These are phyloP conservation scores for Coniferiporia weirii DNA, from an alignment of 1,284 basidiomycete genomes.

Conservation along the genomic window DNA sequence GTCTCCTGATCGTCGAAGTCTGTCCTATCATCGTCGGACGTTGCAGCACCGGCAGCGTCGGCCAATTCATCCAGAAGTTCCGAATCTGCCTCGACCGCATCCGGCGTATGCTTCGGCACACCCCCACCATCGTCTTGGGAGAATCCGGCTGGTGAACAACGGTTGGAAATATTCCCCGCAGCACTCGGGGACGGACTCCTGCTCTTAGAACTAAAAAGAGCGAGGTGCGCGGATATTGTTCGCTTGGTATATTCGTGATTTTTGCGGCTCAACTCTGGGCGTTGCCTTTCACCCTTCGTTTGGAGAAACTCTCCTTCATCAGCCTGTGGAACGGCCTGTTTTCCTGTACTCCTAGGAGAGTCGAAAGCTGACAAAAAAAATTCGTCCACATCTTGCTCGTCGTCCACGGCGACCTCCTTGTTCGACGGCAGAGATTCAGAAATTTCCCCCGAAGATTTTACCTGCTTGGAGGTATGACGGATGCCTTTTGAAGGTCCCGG, in stretches of 20 bases:
- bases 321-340: background rate
- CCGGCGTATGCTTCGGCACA: background rate
- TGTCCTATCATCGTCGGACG: constrained; percentile 15
- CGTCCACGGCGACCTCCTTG: constrained; percentile 27
- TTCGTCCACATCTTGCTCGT: constrained; percentile 40
- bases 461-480: constrained; percentile 1
- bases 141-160: background rate
- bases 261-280: background rate
- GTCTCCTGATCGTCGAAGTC: constrained; percentile 13
- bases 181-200: background rate
- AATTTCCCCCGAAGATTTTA: constrained; percentile 7
- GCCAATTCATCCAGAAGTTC: constrained; percentile 28
- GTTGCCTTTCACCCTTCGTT: background rate
- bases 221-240: background rate
- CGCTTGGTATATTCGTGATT: background rate
- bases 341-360: constrained; percentile 7
- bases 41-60: constrained; percentile 18
- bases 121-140: background rate
- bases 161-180: background rate
- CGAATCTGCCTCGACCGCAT: constrained; percentile 20
- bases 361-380: constrained; percentile 19
- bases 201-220: background rate
- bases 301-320: background rate
- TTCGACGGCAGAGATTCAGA: constrained; percentile 16
- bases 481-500: background rate